Evolutionary conservation across 1,284 basidiomycete genomes (phyloP), one percentile per base, ranked within the genome.

Genomic region (Sanghuangporus sanghuang): DNA sequence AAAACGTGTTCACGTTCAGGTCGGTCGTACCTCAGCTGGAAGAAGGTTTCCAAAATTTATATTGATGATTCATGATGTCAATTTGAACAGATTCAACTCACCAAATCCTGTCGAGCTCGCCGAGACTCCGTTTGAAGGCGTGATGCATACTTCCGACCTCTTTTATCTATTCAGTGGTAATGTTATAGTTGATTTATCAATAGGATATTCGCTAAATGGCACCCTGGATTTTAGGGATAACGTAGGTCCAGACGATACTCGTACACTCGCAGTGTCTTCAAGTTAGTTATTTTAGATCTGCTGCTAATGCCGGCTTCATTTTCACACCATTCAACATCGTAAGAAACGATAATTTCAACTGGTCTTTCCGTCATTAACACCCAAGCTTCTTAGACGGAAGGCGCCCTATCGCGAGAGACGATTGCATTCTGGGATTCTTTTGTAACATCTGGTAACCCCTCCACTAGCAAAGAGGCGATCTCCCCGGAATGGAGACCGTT

Each of bases 351-450:
- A 67, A 18, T 12, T 49, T 36, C 8, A 58, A 57, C 42, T 16
- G 52, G 3, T 12, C 23, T 42, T 61, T 62, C 63, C 49, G 3
- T 12, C 53, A 38, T 57, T 48, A 32, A 40, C 23, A 36, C 46
- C 16, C 3, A 57, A 21, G 6, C 23, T 27, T 32, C 9, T 1
- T 55, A 80, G 78, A 79, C 78, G 35, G 79, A 81, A 69, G 66
- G 71, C 8, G 63, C 69, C 2, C 70, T 81, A 6, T 74, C 78
- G 4, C 66, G 70, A 53, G 77, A 80, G 66, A 76, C 78, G 14
- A 78, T 81, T 44, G 74, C 71, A 9, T 80, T 77, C 66, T 81
- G 80, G 80, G 77, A 78, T 12, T 80, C 79, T 1, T 79, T 81
- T 65, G 72, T 70, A 2, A 69, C 73, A 1, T 69, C 69, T 6